phyloP scores from a whole-genome alignment of 2,329 filamentous ascomycete species.

The Neofusicoccum laricinum region DNA sequence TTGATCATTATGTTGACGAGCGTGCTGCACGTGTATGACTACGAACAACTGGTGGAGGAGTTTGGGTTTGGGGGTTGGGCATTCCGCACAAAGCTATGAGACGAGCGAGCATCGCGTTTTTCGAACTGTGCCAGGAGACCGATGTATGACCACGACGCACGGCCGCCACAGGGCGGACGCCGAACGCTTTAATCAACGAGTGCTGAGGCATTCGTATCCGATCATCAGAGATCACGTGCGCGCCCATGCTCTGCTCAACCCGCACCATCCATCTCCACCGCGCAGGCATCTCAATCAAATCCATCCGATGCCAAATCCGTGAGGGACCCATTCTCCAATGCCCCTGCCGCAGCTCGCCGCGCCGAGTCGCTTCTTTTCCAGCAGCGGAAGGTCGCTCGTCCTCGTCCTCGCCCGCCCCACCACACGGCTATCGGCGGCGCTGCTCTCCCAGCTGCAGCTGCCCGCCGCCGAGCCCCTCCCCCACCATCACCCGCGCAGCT shows the following conservation, averaged over 20 bases:
- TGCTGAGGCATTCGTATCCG: neutral
- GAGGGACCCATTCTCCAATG: too few species aligned
- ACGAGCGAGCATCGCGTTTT: neutral
- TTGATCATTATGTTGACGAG: too few species aligned
- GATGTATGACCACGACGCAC: neutral
- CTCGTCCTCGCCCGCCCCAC: neutral
- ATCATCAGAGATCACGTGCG: neutral
- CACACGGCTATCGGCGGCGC: conserved; percentile 5
- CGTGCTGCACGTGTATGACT: neutral
- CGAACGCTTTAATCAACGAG: neutral
- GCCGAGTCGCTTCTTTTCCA: neutral
- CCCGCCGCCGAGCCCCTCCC: neutral
- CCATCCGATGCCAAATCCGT: too few species aligned
- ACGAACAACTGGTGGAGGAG: neutral
- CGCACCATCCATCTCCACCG: neutral
- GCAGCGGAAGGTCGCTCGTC: neutral
- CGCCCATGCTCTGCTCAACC: neutral
- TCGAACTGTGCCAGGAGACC: neutral
- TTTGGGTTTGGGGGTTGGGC: neutral
- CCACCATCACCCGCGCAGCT: neutral
- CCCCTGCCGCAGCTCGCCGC: neutral
- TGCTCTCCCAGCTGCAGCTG: neutral
- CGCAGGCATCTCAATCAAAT: neutral
- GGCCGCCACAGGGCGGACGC: too few species aligned
- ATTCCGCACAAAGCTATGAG: neutral